Conservation (phyloP, 2,329 filamentous ascomycete species). For the Hysterium pulicare region DNA sequence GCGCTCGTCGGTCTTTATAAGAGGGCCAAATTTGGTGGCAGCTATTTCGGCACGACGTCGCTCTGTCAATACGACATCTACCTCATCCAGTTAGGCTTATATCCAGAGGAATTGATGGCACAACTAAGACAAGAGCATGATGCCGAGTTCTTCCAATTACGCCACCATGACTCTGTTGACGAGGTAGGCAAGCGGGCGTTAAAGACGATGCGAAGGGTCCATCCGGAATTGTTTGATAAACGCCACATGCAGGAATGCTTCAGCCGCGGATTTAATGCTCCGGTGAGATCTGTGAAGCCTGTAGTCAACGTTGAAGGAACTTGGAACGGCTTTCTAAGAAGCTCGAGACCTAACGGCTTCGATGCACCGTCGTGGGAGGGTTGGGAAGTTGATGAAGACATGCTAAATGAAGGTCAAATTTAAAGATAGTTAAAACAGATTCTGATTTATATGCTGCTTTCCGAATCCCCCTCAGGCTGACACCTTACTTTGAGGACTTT, state of each 20-base stretch:
- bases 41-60: slow-evolving; percentile 62
- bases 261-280: slow-evolving; percentile 40
- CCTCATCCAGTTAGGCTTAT: slow-evolving; percentile 59
- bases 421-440: too few species aligned
- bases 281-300: slow-evolving; percentile 49
- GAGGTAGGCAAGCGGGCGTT: slow-evolving; percentile 61
- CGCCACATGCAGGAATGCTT: slow-evolving; percentile 49
- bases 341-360: slow-evolving; percentile 51
- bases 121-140: slow-evolving; percentile 50
- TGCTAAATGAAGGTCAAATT: slow-evolving; percentile 24
- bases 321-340: slow-evolving; percentile 48
- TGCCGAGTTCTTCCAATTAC: slow-evolving; percentile 53
- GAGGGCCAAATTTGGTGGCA: slow-evolving; percentile 61
- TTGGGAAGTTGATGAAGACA: slow-evolving; percentile 42
- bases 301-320: slow-evolving; percentile 47
- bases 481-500: too few species aligned
- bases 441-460: too few species aligned
- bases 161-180: slow-evolving; percentile 63
- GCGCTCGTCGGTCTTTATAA: slow-evolving; percentile 62
- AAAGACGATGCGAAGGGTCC: slow-evolving; percentile 51
- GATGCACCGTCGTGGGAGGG: slow-evolving; percentile 49
- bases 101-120: slow-evolving; percentile 53
- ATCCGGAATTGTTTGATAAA: slow-evolving; percentile 54
- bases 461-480: too few species aligned
- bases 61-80: slow-evolving; percentile 67